Conservation (phyloP, 2,329 filamentous ascomycete species). For the Grosmannia serpens region DNA sequence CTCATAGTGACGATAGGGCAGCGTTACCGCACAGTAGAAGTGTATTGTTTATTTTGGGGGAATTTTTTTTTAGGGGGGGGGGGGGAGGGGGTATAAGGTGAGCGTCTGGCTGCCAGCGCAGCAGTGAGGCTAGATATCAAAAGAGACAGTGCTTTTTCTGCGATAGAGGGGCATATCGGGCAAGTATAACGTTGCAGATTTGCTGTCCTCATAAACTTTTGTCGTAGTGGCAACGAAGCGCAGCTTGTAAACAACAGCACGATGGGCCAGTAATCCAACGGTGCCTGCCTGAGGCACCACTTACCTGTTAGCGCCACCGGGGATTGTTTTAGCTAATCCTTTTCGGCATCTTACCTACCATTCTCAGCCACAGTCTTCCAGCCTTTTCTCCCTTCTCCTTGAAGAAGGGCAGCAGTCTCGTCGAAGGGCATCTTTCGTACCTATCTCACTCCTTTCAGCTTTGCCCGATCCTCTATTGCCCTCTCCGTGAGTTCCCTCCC, state of each 20-base stretch:
- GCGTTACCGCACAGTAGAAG: neutral
- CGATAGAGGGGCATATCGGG: neutral
- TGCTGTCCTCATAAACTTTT: conserved; percentile 23
- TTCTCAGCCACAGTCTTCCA: neutral
- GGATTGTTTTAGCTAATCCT: neutral
- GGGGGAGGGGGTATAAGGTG: too few relatives aligned
- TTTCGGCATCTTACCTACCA: neutral
- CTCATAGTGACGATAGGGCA: conserved; percentile 18
- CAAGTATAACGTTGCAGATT: neutral
- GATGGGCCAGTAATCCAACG: neutral
- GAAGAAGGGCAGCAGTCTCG: too few relatives aligned
- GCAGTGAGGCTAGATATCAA: neutral
- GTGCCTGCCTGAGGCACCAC: neutral
- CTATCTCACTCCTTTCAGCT: too few relatives aligned
- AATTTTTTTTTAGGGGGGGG: too few relatives aligned
- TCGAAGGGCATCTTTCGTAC: too few relatives aligned
- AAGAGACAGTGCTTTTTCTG: neutral
- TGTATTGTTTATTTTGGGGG: too few relatives aligned
- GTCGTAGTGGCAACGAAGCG: neutral
- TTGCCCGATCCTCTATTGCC: too few relatives aligned
- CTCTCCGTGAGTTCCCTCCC: too few relatives aligned
- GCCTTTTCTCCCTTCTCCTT: neutral
- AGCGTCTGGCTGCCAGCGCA: too few relatives aligned
- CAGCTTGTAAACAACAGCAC: neutral
- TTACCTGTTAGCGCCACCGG: neutral